Conservation (phyloP, 192 early-diverging fungal genomes). For the Oehlia diaphana region DNA sequence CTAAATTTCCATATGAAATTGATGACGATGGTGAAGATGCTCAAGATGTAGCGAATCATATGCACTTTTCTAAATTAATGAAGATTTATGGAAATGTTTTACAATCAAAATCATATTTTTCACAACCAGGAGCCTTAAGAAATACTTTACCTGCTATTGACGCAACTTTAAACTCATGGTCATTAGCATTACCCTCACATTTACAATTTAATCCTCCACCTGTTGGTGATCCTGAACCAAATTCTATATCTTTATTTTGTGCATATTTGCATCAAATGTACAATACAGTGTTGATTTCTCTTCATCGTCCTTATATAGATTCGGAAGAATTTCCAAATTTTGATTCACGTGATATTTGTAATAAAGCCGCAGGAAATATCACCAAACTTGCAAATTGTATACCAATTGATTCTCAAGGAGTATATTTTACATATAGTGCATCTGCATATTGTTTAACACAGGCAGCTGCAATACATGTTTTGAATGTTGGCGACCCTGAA, state of each 20-base stretch:
- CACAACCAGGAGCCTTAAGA: conserved; percentile 27
- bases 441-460: conserved; percentile 38
- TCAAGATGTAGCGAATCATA: conserved; percentile 30
- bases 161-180: conserved; percentile 34
- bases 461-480: conserved; percentile 37
- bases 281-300: conserved; percentile 44
- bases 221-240: neutral
- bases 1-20: conserved; percentile 36
- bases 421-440: neutral
- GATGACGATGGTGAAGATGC: conserved; percentile 26
- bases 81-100: conserved; percentile 48
- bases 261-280: conserved; percentile 32
- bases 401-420: conserved; percentile 35
- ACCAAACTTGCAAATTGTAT: conserved; percentile 38
- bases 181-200: conserved; percentile 32
- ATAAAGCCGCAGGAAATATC: conserved; percentile 37
- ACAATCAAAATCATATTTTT: conserved; percentile 37
- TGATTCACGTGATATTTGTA: conserved; percentile 40
- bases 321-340: conserved; percentile 37
- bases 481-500: conserved; percentile 29
- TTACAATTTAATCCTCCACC: conserved; percentile 36
- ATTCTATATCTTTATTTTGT: neutral
- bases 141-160: conserved; percentile 34
- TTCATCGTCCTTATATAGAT: conserved; percentile 53
- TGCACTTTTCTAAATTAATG: conserved; percentile 36